Evolutionary conservation across 805 yeast genomes (phyloP).

Genomic region (Sporopachydermia quercuum): DNA sequence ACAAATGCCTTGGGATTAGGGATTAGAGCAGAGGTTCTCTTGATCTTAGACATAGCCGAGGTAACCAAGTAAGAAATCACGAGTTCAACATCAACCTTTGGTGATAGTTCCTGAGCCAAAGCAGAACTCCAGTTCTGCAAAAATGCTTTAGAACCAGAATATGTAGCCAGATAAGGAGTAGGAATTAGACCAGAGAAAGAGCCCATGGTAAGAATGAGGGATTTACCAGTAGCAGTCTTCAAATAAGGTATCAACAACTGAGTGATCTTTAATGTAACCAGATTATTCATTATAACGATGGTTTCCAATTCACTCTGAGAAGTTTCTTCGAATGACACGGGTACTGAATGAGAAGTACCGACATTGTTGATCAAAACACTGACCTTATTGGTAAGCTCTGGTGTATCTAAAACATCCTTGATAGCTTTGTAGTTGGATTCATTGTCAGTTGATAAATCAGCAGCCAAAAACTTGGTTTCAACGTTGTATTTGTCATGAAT

Average conservation of each 20-base stretch:
- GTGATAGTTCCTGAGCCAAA: conserved; percentile 67
- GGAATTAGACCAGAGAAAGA: conserved; percentile 93
- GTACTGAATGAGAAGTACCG: conserved; percentile 88
- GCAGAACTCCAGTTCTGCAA: conserved; percentile 88
- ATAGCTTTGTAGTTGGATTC: conserved; percentile 41
- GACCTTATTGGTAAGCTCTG: conserved; percentile 33
- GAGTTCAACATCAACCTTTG: conserved; percentile 73
- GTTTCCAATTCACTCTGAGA: conserved; percentile 54
- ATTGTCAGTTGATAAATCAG: conserved; percentile 61
- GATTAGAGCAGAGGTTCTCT: conserved; percentile 54
- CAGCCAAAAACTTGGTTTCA: conserved; percentile 49
- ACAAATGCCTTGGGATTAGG: conserved; percentile 81
- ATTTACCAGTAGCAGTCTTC: conserved; percentile 4
- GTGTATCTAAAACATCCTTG: conserved; percentile 21
- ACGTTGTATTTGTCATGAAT: conserved; percentile 46
- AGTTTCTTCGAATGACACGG: conserved; percentile 84
- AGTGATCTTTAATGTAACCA: conserved; percentile 73
- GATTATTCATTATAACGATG: conserved; percentile 75
- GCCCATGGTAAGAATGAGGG: conserved; percentile 80
- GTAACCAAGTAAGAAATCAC: conserved; percentile 82
- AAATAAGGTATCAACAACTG: conserved; percentile 66
- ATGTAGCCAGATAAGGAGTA: conserved; percentile 81
- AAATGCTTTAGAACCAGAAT: conserved; percentile 93
- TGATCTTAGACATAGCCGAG: conserved; percentile 89
- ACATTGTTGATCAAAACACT: conserved; percentile 81